Evolutionary conservation across 2,329 filamentous ascomycete genomes (phyloP).

Genomic region (Aspergillus sp.): DNA sequence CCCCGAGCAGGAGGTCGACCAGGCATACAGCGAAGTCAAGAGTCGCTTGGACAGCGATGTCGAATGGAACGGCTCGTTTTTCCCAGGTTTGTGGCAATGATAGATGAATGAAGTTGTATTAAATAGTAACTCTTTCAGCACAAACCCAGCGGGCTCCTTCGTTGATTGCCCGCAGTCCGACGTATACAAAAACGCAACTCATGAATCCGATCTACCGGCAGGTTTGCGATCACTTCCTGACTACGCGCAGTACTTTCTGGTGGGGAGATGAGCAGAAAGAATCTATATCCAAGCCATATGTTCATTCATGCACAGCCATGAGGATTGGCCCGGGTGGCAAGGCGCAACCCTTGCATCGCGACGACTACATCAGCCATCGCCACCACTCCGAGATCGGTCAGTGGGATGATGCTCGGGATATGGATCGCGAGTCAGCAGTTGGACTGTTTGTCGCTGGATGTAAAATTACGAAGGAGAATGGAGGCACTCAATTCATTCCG

Average conservation of each 20-base stretch:
- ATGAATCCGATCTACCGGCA: slow-evolving; percentile 23
- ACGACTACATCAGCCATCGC: slow-evolving; percentile 7
- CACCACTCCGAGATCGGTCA: not conserved
- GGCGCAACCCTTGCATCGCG: slow-evolving; percentile 19
- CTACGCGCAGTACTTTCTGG: slow-evolving; percentile 23
- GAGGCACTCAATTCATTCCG: slow-evolving; percentile 26
- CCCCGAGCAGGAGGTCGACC: not conserved
- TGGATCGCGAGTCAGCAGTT: slow-evolving; percentile 12
- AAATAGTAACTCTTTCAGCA: not conserved
- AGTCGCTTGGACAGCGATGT: not conserved
- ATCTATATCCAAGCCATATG: slow-evolving; percentile 21
- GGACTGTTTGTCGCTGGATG: slow-evolving; percentile 21
- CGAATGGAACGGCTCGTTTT: not conserved
- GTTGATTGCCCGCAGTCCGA: slow-evolving; percentile 3
- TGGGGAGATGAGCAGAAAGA: slow-evolving; percentile 21
- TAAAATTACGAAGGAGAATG: slow-evolving; percentile 21
- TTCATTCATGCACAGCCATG: slow-evolving; percentile 9
- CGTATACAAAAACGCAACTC: slow-evolving; percentile 7
- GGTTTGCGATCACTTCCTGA: slow-evolving; percentile 21
- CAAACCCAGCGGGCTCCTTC: slow-evolving; percentile 6
- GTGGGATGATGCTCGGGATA: slow-evolving; percentile 7
- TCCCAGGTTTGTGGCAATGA: not conserved
- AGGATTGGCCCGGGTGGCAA: slow-evolving; percentile 17
- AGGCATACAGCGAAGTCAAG: slow-evolving; percentile 2
- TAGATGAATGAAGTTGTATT: too few species aligned